phyloP scores from a whole-genome alignment of 2,329 filamentous ascomycete genomes.

The Aspergillus amoenus region DNA sequence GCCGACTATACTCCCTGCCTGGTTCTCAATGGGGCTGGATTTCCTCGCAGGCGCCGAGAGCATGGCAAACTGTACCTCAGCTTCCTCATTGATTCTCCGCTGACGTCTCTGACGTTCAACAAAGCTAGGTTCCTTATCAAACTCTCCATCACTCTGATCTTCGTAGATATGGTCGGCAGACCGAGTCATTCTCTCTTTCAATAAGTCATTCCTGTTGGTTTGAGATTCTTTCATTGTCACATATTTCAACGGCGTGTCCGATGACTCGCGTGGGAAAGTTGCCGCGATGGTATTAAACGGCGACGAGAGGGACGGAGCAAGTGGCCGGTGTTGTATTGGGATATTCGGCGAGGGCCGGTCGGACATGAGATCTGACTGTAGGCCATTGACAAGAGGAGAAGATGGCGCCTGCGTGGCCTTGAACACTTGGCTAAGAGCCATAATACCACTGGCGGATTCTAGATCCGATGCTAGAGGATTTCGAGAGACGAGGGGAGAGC shows the following conservation, averaged over 20 bases:
- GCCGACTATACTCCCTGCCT: neutral
- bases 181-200: constrained; percentile 32
- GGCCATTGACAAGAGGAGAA: constrained; percentile 42
- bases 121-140: constrained; percentile 44
- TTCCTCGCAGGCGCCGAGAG: constrained; percentile 34
- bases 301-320: constrained; percentile 38
- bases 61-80: constrained; percentile 35
- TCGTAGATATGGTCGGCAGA: constrained; percentile 36
- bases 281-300: constrained; percentile 34
- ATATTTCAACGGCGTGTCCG: constrained; percentile 45
- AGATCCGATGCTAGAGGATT: constrained; percentile 43
- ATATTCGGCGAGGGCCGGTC: constrained; percentile 52
- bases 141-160: constrained; percentile 42
- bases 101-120: constrained; percentile 35
- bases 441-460: constrained; percentile 38
- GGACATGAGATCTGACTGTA: constrained; percentile 40
- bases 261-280: constrained; percentile 35
- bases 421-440: constrained; percentile 50
- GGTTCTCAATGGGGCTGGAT: constrained; percentile 10
- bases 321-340: constrained; percentile 40
- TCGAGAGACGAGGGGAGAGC: constrained; percentile 41
- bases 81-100: constrained; percentile 34
- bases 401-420: constrained; percentile 49
- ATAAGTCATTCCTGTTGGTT: constrained; percentile 36
- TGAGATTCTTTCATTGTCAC: constrained; percentile 49